Evolutionary conservation across 2,329 filamentous ascomycete species (phyloP).

Genomic region (Apiospora koreana): DNA sequence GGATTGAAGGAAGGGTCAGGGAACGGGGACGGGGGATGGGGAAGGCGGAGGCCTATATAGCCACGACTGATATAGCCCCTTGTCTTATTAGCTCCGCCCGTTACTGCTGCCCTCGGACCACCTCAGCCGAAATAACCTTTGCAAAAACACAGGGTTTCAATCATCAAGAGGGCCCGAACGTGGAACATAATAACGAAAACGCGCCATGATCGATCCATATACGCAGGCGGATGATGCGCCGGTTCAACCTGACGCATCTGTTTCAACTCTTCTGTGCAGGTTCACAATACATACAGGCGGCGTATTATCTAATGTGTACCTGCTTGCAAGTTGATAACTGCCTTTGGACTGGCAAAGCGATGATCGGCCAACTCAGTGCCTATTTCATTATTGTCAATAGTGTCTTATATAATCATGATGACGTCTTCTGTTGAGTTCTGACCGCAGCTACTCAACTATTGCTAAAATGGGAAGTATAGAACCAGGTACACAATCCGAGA

Average conservation of each 20-base stretch:
- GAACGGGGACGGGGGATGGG: too few relatives aligned
- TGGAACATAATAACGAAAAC: neutral
- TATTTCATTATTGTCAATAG: too few relatives aligned
- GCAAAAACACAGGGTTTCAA: neutral
- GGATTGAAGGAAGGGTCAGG: neutral
- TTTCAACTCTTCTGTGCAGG: neutral
- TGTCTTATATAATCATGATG: neutral
- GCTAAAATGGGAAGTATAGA: neutral
- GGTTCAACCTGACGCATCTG: neutral
- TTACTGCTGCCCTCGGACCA: constrained; percentile 2
- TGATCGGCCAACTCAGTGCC: neutral
- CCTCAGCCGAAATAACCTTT: neutral
- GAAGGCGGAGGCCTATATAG: neutral
- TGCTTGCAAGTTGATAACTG: neutral
- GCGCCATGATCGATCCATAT: neutral
- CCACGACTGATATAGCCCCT: neutral
- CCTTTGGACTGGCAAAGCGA: neutral
- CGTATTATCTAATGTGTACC: neutral
- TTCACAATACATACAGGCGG: neutral
- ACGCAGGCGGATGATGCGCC: neutral
- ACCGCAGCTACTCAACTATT: neutral
- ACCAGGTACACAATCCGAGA: neutral
- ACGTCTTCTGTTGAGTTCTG: neutral
- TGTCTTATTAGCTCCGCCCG: neutral
- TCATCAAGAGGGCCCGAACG: neutral